Evolutionary conservation across 1,284 basidiomycete species (phyloP).

Genomic region (Anthracocystis panici-leucophaei): DNA sequence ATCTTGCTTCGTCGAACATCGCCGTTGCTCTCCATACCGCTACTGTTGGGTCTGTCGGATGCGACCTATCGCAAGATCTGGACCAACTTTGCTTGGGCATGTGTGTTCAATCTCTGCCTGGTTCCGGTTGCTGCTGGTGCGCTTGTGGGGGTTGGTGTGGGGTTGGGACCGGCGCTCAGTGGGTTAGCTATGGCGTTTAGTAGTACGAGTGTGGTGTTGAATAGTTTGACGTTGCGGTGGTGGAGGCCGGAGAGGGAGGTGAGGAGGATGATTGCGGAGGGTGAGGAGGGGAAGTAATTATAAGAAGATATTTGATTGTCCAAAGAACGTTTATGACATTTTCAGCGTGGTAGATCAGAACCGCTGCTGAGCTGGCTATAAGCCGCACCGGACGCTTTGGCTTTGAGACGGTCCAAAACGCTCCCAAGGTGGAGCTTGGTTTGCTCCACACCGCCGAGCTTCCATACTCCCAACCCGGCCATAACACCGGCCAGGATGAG

Average conservation of each 20-base stretch:
- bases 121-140: constrained; percentile 47
- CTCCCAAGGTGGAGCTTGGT: constrained; percentile 24
- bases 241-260: constrained; percentile 34
- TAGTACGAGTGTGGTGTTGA: constrained; percentile 40
- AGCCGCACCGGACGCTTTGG: neutral
- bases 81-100: constrained; percentile 50
- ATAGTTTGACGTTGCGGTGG: constrained; percentile 35
- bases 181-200: constrained; percentile 56
- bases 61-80: constrained; percentile 41
- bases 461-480: constrained; percentile 21
- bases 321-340: too few species aligned
- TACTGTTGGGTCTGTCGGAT: constrained; percentile 25
- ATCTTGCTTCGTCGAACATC: constrained; percentile 46
- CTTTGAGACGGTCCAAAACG: neutral
- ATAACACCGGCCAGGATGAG: constrained; percentile 25
- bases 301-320: too few species aligned
- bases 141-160: constrained; percentile 14
- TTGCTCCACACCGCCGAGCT: constrained; percentile 34
- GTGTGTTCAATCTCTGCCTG: constrained; percentile 42
- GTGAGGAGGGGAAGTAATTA: neutral
- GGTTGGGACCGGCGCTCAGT: constrained; percentile 36
- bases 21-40: constrained; percentile 33
- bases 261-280: constrained; percentile 8
- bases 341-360: constrained; percentile 15
- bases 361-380: constrained; percentile 15